Percentiles rank a stretch among this genome's conserved stretches.
Conservation (phyloP, 352 stramenopile genomes). For the Phytopythium montanum region DNA sequence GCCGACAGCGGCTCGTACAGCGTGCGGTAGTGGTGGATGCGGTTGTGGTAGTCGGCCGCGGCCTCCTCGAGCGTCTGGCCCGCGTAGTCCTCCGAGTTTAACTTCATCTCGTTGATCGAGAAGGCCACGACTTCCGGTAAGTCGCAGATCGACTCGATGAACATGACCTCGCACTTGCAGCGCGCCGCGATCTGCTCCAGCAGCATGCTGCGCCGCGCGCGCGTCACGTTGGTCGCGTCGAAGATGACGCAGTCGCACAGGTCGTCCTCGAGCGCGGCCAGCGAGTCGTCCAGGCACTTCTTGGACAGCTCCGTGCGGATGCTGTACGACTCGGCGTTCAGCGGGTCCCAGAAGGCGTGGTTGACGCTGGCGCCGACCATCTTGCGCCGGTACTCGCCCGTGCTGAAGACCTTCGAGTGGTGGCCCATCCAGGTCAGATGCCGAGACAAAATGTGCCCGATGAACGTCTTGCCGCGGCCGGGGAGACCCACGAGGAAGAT, state of each 20-base stretch:
- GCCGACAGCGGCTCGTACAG: slow-evolving; percentile 65
- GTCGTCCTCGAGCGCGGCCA: slow-evolving; percentile 58
- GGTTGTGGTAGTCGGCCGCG: slow-evolving; percentile 66
- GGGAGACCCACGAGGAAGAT: slow-evolving; percentile 79
- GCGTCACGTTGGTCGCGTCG: slow-evolving; percentile 82
- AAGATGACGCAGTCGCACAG: slow-evolving; percentile 80
- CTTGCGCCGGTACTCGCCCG: slow-evolving; percentile 72
- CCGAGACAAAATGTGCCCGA: slow-evolving; percentile 74
- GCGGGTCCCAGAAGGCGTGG: slow-evolving; percentile 80
- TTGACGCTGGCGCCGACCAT: slow-evolving; percentile 65
- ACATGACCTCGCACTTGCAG: slow-evolving; percentile 79
- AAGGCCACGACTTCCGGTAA: slow-evolving; percentile 66
- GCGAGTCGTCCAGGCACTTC: slow-evolving; percentile 69
- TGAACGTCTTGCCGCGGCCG: slow-evolving; percentile 82
- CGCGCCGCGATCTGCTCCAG: slow-evolving; percentile 45
- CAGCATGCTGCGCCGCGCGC: slow-evolving; percentile 57
- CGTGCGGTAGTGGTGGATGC: slow-evolving; percentile 77
- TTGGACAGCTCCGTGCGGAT: slow-evolving; percentile 69
- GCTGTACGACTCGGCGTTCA: slow-evolving; percentile 64
- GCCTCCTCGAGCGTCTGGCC: slow-evolving; percentile 69
- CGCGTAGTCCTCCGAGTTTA: slow-evolving; percentile 79
- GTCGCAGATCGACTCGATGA: slow-evolving; percentile 82
- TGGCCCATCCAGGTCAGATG: slow-evolving; percentile 87
- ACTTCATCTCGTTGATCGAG: slow-evolving; percentile 85
- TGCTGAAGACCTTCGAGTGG: slow-evolving; percentile 80